Evolutionary conservation across 768 basidiomycete genomes (phyloP), one percentile per base, ranked within the genome.

Genomic region (Mycena filopes): DNA sequence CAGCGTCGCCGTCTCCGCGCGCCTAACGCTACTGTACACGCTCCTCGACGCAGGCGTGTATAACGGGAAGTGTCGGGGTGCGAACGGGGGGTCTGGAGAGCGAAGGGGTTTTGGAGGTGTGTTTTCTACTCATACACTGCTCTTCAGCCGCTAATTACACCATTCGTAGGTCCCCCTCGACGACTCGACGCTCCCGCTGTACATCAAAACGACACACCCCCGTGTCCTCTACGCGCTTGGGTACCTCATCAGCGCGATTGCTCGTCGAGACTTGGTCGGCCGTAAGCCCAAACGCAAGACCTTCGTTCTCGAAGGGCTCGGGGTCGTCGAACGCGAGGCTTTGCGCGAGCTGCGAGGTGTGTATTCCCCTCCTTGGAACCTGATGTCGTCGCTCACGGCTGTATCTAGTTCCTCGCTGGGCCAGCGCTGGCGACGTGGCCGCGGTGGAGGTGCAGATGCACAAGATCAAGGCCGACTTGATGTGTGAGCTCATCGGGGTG

Each of bases 401-500:
- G 45, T 25, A 15, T 38, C 55, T 60, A 90, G 89, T 89, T 25
- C 84, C 88, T 0, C 62, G 75, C 7, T 91, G 87, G 85, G 81
- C 86, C 1, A 84, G 84, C 40, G 72, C 79, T 10, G 76, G 74
- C 2, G 89, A 92, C 56, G 77, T 86, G 1, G 75, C 79, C 13
- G 81, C 80, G 38, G 72, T 88, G 1, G 83, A 87, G 40, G 73
- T 77, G 20, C 77, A 82, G 36, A 79, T 91, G 64, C 79, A 83
- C n/a, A 84, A 82, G 55, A 83, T 94, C 46, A 89, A 88, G 66
- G 91, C 90, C 0, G 92, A 94, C 67, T 73, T 93, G 63, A 72
- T 91, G 42, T 89, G 87, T 64, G 93, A 94, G 70, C 81, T 93
- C 8, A 79, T 88, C 20, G 85, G 85, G 8, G 92, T 92, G 74